Percentiles rank a stretch among this genome's conserved stretches.
Conservation (phyloP, 2,329 filamentous ascomycete genomes). For the Aspergillus ruber region DNA sequence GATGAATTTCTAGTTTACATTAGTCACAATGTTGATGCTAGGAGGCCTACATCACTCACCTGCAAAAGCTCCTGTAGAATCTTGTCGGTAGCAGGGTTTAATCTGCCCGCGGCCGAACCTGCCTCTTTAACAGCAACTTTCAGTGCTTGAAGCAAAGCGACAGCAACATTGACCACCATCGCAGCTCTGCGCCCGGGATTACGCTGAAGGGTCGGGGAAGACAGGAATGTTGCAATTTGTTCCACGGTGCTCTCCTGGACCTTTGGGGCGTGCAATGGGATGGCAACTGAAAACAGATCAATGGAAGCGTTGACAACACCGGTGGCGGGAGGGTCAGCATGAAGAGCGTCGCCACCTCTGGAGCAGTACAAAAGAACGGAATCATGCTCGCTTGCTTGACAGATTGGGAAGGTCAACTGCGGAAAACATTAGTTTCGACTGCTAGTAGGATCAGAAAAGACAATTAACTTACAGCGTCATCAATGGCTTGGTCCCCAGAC, state of each 20-base stretch:
- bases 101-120: constrained; percentile 62
- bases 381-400: constrained; percentile 81
- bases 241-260: constrained; percentile 95
- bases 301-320: constrained; percentile 94
- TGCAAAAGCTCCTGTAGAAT: constrained; percentile 64
- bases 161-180: constrained; percentile 81
- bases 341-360: constrained; percentile 40
- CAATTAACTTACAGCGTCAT: constrained; percentile 33
- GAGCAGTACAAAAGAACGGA: constrained; percentile 68
- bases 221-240: constrained; percentile 84
- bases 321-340: constrained; percentile 76
- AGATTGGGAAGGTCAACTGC: constrained; percentile 57
- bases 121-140: constrained; percentile 82
- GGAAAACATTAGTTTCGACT: constrained; percentile 7
- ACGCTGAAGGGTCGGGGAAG: constrained; percentile 69
- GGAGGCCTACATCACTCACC: constrained; percentile 45
- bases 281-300: constrained; percentile 81
- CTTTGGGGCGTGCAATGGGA: constrained; percentile 81
- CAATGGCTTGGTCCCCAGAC: constrained; percentile 31
- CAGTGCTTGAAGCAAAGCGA: constrained; percentile 71
- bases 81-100: constrained; percentile 73
- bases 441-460: neutral
- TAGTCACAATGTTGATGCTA: constrained; percentile 1
- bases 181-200: constrained; percentile 85
- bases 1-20: constrained; percentile 55